Evolutionary conservation across 192 early-diverging fungal species (phyloP), one percentile per base, ranked within the genome.

Genomic region (Coemansia sp.): DNA sequence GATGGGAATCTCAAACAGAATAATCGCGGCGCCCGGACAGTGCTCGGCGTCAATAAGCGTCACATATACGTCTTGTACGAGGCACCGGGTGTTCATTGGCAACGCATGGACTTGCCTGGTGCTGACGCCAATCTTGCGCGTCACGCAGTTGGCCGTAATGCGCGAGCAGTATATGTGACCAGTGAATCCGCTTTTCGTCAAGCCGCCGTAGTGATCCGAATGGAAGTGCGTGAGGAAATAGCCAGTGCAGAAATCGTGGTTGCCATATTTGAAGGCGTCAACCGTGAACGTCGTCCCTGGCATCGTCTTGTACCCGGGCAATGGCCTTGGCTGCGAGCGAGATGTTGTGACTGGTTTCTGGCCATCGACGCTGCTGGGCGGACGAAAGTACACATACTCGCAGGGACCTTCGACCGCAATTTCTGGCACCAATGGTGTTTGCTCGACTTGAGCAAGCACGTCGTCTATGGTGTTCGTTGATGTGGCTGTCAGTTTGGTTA

Each of bases 201-300:
- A 73, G 0, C 96, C 94, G 43, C 86, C 87, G 42, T 96, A 98
- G 72, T 98, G 97, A 74, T 98, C 97, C 8, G 93, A 86, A 63
- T 98, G 97, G 67, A 94, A 97, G 68, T 98, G 97, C 65, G 86
- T 90, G 45, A 98, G 76, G 67, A 98, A 98, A 60, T 97, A 97
- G 0, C 86, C 93, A 0, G 86, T 77, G 65, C 92, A 93, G 17
- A 84, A 87, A 0, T 73, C 78, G 15, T 95, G 82, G 2, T 62
- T 71, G 7, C 97, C 97, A 82, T 93, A 96, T 1, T 67, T 82
- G 68, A 98, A 98, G 2, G 97, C 97, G 68, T 98, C 97, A 0
- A 98, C 92, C 0, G 92, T 90, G 64, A 97, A 95, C 3, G 65
- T 67, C 0, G 95, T 96, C 29, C 82, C 85, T 14, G 89, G 89